These are phyloP conservation scores for Cardiosporidium cionae DNA, from an alignment of 169 alveolate species.

Conservation along the genomic window DNA sequence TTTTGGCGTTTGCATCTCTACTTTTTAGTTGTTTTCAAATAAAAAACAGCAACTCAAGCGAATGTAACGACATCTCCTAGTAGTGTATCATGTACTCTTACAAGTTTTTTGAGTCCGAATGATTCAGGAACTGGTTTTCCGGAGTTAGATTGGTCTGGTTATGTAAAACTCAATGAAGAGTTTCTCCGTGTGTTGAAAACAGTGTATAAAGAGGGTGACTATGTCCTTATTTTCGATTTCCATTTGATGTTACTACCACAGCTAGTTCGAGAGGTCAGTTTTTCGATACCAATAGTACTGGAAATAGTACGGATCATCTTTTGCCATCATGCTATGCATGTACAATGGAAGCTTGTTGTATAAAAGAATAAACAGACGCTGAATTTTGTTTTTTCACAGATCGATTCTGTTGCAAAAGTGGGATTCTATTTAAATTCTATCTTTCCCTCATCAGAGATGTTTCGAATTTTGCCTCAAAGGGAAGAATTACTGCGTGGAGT, in stretches of 20 bases:
- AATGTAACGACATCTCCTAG: neutral
- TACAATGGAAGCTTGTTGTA: neutral
- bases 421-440: conserved; percentile 87
- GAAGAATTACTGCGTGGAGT: conserved; percentile 80
- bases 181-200: neutral
- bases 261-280: neutral
- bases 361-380: neutral
- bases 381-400: neutral
- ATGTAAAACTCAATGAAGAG: neutral
- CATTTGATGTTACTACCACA: conserved; percentile 31
- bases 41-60: neutral
- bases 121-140: conserved; percentile 5
- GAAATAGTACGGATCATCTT: neutral
- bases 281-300: no score
- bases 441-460: conserved; percentile 83
- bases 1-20: neutral
- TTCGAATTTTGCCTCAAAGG: conserved; percentile 74
- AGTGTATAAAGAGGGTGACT: conserved; percentile 1
- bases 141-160: conserved; percentile 6
- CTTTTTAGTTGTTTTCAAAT: no score
- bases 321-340: neutral
- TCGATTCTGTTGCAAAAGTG: conserved; percentile 7
- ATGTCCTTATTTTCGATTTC: conserved; percentile 18
- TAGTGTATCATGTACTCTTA: neutral
- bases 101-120: neutral